Evolutionary conservation across 2,329 filamentous ascomycete species (phyloP).

Genomic region (Ophiostoma quercus): DNA sequence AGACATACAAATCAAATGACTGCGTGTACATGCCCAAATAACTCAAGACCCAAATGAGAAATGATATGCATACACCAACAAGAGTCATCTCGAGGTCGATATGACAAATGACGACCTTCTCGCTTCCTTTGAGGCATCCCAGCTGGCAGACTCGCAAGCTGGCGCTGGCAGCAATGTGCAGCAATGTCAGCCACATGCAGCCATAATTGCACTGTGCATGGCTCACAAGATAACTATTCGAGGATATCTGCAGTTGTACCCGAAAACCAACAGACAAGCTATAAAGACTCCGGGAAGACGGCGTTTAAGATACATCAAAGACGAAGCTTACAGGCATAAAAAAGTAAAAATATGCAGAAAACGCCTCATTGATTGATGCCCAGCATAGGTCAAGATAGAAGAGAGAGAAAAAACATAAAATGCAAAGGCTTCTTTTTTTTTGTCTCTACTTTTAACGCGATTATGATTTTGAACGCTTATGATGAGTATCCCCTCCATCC

Average conservation of each 20-base stretch:
- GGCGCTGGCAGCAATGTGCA: neutral
- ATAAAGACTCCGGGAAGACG: neutral
- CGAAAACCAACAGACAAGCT: neutral
- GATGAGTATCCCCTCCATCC: neutral
- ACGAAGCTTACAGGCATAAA: too few species aligned
- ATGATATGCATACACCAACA: neutral
- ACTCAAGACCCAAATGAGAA: neutral
- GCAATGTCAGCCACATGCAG: neutral
- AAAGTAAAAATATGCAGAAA: neutral
- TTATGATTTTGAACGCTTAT: neutral
- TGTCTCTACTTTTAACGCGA: neutral
- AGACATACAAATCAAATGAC: neutral
- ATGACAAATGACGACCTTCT: neutral
- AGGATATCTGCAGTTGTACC: neutral
- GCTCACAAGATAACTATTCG: neutral
- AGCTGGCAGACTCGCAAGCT: neutral
- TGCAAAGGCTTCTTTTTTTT: neutral
- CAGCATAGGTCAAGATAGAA: neutral
- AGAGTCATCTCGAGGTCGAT: neutral
- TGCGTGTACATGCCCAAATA: too few species aligned
- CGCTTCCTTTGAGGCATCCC: neutral
- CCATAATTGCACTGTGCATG: neutral
- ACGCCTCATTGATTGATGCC: slow-evolving; percentile 6
- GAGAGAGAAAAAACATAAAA: neutral
- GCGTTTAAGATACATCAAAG: neutral